Evolutionary conservation across 768 basidiomycete genomes (phyloP).

Genomic region (Suillus luteus): DNA sequence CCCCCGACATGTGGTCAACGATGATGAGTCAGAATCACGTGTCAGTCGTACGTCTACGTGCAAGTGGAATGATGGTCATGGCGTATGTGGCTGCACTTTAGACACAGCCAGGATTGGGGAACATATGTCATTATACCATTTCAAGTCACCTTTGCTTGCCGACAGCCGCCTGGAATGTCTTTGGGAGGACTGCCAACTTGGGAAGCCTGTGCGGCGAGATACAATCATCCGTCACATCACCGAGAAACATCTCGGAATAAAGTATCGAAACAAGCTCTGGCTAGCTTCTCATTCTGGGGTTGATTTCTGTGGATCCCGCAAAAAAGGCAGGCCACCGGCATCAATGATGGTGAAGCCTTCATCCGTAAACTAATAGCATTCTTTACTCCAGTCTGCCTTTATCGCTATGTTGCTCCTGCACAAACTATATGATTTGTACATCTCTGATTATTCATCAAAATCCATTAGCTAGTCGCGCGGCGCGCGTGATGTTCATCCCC

Average conservation of each 20-base stretch:
- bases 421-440: background rate
- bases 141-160: background rate
- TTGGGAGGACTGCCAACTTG: background rate
- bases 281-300: background rate
- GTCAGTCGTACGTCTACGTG: background rate
- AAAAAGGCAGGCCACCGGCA: background rate
- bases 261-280: background rate
- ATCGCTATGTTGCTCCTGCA: background rate
- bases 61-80: slow-evolving; percentile 1
- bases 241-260: background rate
- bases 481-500: background rate
- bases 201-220: background rate
- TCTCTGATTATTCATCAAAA: background rate
- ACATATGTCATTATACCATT: background rate
- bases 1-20: background rate
- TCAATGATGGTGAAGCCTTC: background rate
- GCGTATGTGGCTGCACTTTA: background rate
- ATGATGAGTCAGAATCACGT: background rate
- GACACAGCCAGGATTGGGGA: too few species aligned
- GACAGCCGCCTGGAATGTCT: background rate
- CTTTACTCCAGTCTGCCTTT: background rate
- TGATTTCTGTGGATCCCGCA: background rate
- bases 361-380: background rate
- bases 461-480: background rate
- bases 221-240: background rate